Percentiles rank a stretch among this genome's conserved stretches.
phyloP scores from a whole-genome alignment of 1,284 basidiomycete genomes.

The Cerrena zonata region DNA sequence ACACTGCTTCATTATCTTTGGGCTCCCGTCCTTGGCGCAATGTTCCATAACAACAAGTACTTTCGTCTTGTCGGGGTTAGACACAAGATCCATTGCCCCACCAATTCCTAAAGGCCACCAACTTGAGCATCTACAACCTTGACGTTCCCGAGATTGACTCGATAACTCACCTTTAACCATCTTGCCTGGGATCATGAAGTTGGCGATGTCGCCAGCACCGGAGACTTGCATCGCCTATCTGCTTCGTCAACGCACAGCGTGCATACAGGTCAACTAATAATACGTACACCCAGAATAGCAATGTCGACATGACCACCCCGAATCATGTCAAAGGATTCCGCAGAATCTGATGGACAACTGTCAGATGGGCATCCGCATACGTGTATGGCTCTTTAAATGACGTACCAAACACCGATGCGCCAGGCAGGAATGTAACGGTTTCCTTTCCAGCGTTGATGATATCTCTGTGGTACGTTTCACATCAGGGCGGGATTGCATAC shows the following conservation, averaged over 20 bases:
- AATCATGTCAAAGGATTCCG: conserved; percentile 93
- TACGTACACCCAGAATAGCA: conserved; percentile 69
- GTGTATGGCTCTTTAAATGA: not conserved
- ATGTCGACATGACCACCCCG: conserved; percentile 93
- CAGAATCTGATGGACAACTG: conserved; percentile 52
- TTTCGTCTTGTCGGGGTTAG: conserved; percentile 88
- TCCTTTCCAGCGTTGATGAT: conserved; percentile 96
- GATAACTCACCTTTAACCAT: conserved; percentile 68
- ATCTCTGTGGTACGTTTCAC: conserved; percentile 45
- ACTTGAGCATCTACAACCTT: not conserved
- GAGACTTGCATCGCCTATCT: conserved; percentile 89
- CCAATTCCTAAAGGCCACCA: conserved; percentile 64
- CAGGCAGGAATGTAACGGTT: conserved; percentile 87
- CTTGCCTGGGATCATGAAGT: conserved; percentile 97
- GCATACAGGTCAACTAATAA: not conserved
- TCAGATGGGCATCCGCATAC: not conserved
- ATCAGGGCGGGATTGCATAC: not conserved
- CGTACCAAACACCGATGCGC: conserved; percentile 84
- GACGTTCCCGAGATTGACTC: not conserved
- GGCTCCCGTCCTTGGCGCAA: conserved; percentile 82
- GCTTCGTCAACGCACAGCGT: too few species aligned
- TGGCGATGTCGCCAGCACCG: conserved; percentile 88
- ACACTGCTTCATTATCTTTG: conserved; percentile 84
- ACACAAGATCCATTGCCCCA: conserved; percentile 95
- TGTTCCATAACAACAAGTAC: conserved; percentile 89